These are phyloP conservation scores for Yarrowia deformans DNA, from an alignment of 805 yeast species.

Conservation along the genomic window DNA sequence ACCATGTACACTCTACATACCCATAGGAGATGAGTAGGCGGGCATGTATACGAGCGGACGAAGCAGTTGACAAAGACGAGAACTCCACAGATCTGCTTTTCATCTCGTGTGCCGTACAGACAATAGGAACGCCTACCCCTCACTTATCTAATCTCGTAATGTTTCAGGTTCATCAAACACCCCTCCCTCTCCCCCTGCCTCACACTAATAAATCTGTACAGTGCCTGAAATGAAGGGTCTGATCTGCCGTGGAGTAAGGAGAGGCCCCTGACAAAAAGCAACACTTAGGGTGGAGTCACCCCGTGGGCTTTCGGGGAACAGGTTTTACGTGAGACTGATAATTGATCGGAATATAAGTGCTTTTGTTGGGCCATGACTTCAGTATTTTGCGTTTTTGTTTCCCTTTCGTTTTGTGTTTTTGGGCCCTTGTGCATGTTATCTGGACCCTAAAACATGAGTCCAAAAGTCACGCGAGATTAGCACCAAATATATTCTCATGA, in stretches of 20 bases:
- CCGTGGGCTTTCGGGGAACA: neutral
- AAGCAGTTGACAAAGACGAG: too few species aligned
- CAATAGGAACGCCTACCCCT: neutral
- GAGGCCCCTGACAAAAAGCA: neutral
- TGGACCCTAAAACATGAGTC: neutral
- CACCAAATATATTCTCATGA: neutral
- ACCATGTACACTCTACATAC: too few species aligned
- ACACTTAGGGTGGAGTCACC: neutral
- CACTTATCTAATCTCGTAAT: slow-evolving; percentile 1
- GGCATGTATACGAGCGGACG: too few species aligned
- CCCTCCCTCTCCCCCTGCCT: neutral
- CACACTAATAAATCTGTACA: neutral
- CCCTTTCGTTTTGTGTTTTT: neutral
- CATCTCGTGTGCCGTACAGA: neutral
- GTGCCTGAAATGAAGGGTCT: slow-evolving; percentile 3
- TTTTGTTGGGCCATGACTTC: neutral
- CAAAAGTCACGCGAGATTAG: slow-evolving; percentile 25
- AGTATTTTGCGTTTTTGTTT: neutral
- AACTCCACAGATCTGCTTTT: neutral
- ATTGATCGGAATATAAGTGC: neutral
- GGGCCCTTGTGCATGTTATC: neutral
- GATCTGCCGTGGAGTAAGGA: neutral
- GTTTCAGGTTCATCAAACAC: neutral
- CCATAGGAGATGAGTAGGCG: too few species aligned
- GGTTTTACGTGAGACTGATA: neutral